Evolutionary conservation across 305 asterid genomes (phyloP).

Genomic region (Solanum hybrid): DNA sequence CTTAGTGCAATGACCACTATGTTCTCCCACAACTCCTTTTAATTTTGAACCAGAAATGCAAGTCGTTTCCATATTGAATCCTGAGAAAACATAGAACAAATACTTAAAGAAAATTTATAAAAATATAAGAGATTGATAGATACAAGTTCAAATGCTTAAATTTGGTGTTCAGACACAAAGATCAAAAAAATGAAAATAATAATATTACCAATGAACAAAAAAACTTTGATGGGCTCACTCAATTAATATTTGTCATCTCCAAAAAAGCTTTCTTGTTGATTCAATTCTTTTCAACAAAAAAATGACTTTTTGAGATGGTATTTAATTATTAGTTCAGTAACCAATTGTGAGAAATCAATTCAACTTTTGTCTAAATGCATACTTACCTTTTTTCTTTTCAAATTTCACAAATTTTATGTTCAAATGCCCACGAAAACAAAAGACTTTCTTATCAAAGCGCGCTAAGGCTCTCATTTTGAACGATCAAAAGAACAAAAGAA

Average conservation of each 20-base stretch:
- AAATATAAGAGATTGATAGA: background rate
- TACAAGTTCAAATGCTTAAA: background rate
- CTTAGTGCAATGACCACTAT: background rate
- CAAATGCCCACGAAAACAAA: background rate
- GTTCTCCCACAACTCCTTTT: background rate
- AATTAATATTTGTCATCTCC: background rate
- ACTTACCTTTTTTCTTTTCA: background rate
- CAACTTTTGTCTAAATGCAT: background rate
- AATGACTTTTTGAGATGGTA: background rate
- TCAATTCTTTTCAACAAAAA: background rate
- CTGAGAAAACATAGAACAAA: background rate
- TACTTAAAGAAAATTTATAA: background rate
- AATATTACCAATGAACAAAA: no score
- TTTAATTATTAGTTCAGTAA: background rate
- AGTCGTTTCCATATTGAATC: background rate
- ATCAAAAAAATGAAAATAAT: background rate
- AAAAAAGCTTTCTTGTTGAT: background rate
- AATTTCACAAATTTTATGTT: background rate
- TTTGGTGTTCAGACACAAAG: background rate
- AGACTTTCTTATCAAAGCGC: background rate
- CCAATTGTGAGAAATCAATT: background rate
- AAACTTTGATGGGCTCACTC: background rate
- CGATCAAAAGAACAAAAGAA: background rate
- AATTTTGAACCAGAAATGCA: background rate
- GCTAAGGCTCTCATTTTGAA: background rate